Percentiles rank a stretch among this genome's conserved stretches.
phyloP scores from a whole-genome alignment of 2,329 filamentous ascomycete genomes.

The Cladosporium sp. region DNA sequence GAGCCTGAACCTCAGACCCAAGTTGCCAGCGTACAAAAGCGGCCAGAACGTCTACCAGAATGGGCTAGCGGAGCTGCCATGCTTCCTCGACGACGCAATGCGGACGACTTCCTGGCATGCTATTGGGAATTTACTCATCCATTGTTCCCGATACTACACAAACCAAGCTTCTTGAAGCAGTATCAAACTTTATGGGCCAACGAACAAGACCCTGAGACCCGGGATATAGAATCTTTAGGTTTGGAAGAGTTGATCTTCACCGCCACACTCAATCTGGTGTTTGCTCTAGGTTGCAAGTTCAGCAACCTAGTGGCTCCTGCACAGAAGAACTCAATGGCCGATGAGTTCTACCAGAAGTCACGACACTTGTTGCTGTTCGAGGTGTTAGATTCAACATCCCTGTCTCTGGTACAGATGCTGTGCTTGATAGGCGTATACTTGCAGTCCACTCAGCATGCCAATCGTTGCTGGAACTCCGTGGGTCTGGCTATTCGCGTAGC shows the following conservation, averaged over 20 bases:
- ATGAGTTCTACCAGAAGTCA: conserved; percentile 32
- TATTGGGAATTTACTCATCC: conserved; percentile 33
- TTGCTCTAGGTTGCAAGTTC: conserved; percentile 30
- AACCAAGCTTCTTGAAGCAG: conserved; percentile 28
- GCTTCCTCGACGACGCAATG: conserved; percentile 27
- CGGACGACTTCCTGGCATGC: conserved; percentile 30
- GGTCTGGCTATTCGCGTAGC: conserved; percentile 59
- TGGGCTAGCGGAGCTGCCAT: conserved; percentile 17
- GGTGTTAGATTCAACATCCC: conserved; percentile 29
- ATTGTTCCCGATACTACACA: conserved; percentile 31
- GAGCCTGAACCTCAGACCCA: conserved; percentile 6
- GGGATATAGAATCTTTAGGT: conserved; percentile 19
- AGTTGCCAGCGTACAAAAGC: conserved; percentile 18
- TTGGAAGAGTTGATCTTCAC: conserved; percentile 29
- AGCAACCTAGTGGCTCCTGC: conserved; percentile 26
- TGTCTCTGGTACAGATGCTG: conserved; percentile 29
- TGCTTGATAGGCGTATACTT: conserved; percentile 28
- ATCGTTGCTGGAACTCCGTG: conserved; percentile 31
- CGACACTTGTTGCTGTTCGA: conserved; percentile 30
- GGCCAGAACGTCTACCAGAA: conserved; percentile 15
- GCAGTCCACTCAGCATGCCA: conserved; percentile 30
- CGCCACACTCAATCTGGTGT: conserved; percentile 29
- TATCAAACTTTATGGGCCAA: conserved; percentile 27
- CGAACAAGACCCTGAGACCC: conserved; percentile 3
- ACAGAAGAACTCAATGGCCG: conserved; percentile 27